Conservation (phyloP, 208 protist species). For the Porcisia hertigi region DNA sequence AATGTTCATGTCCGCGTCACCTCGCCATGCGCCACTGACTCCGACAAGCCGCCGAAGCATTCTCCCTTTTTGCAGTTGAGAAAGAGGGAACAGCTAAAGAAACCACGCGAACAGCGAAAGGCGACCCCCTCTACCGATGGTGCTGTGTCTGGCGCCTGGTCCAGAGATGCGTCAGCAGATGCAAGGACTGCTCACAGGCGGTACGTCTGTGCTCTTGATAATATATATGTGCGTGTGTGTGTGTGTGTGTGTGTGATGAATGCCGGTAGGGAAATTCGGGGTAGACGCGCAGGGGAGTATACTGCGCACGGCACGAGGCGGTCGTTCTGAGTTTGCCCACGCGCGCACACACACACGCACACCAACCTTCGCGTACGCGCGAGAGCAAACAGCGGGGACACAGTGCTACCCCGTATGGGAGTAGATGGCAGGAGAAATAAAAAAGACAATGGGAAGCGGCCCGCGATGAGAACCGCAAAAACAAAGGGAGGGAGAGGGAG, state of each 20-base stretch:
- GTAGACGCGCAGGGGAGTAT: not conserved
- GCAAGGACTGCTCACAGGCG: not conserved
- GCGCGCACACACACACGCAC: conserved; percentile 6
- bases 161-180: not conserved
- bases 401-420: not conserved
- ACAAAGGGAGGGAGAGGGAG: not conserved
- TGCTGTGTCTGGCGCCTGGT: not conserved
- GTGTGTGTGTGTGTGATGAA: not conserved
- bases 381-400: not conserved
- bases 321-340: not conserved
- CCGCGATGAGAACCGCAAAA: not conserved
- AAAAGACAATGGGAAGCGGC: not conserved
- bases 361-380: not conserved
- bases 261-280: not conserved
- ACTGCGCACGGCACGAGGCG: not conserved
- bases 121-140: not conserved
- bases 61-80: not conserved
- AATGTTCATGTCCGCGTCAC: not conserved
- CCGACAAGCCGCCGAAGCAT: conserved; percentile 17
- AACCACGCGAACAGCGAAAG: not conserved
- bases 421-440: too few species aligned
- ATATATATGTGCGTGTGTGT: not conserved
- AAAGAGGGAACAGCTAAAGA: not conserved
- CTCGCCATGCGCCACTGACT: not conserved
- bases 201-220: too few species aligned